These are phyloP conservation scores for Acanthamoeba quina DNA, from an alignment of 208 protist species.

Conservation along the genomic window DNA sequence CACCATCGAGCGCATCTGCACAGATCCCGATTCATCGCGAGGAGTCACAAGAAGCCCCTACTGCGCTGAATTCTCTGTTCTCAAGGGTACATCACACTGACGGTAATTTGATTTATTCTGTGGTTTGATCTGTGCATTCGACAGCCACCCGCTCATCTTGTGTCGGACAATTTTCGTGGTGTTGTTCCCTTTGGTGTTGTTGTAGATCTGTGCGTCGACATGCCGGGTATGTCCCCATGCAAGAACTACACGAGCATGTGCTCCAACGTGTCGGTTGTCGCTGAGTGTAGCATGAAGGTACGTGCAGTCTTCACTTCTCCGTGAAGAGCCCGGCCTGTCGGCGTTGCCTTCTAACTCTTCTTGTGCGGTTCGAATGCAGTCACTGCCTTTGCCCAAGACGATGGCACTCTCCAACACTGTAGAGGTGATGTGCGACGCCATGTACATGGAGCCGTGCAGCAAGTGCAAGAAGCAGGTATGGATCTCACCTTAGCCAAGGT, in stretches of 20 bases:
- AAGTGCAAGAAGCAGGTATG: not conserved
- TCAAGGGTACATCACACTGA: not conserved
- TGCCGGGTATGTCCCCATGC: slow-evolving; percentile 76
- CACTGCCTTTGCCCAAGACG: not conserved
- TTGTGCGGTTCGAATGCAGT: not conserved
- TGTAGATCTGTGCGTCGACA: slow-evolving; percentile 66
- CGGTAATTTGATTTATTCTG: not conserved
- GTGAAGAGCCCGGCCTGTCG: not conserved
- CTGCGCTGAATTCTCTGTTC: slow-evolving; percentile 3
- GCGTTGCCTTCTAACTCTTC: not conserved
- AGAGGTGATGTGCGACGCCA: slow-evolving; percentile 62
- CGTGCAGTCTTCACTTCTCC: not conserved
- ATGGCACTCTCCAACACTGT: not conserved
- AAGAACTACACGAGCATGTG: slow-evolving; percentile 53
- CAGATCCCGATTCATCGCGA: not conserved
- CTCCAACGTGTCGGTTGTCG: slow-evolving; percentile 10
- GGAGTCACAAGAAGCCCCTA: not conserved
- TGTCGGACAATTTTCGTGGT: not conserved
- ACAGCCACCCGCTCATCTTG: no score
- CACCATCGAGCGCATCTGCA: slow-evolving; percentile 23
- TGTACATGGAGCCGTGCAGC: slow-evolving; percentile 72
- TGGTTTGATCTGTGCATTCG: not conserved
- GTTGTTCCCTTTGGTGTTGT: not conserved
- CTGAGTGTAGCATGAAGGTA: not conserved
- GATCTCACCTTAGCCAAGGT: no score